These are phyloP conservation scores for Apiospora kogelbergensis DNA, from an alignment of 2,329 filamentous ascomycete species.

Conservation along the genomic window DNA sequence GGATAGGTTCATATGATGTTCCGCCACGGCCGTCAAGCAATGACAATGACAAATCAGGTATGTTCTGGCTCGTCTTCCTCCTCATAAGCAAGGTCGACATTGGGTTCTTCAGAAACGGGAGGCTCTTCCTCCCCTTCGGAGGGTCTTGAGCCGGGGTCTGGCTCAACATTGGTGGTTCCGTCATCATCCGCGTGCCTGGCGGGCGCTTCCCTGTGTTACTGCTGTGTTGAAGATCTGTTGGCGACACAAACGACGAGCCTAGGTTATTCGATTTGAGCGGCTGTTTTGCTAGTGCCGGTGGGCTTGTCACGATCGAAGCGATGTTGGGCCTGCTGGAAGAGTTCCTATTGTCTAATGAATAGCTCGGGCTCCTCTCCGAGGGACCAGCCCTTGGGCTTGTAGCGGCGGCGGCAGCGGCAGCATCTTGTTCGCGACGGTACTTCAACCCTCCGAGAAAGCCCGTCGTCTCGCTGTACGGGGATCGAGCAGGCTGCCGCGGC, in stretches of 20 bases:
- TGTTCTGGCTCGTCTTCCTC: conserved; percentile 52
- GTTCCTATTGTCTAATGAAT: conserved; percentile 15
- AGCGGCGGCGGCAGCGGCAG: conserved; percentile 12
- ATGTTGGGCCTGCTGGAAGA: conserved; percentile 23
- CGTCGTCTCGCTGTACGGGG: conserved; percentile 38
- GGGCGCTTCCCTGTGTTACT: conserved; percentile 41
- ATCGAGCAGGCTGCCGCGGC: conserved; percentile 32
- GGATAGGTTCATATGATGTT: conserved; percentile 61
- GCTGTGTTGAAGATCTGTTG: conserved; percentile 47
- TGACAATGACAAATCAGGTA: conserved; percentile 43
- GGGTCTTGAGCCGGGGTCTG: conserved; percentile 36
- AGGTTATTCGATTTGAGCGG: conserved; percentile 32
- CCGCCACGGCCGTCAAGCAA: conserved; percentile 39
- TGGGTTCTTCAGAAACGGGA: conserved; percentile 60
- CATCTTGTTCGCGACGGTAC: conserved; percentile 41
- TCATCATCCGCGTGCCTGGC: conserved; percentile 36
- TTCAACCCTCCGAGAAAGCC: conserved; percentile 59
- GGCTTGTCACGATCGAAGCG: conserved; percentile 28
- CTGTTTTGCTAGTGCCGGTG: conserved; percentile 21
- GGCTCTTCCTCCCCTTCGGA: conserved; percentile 50
- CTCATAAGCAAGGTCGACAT: conserved; percentile 60
- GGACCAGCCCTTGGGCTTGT: conserved; percentile 17
- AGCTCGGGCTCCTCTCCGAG: conserved; percentile 19
- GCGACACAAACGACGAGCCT: conserved; percentile 46
- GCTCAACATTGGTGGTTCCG: conserved; percentile 36